These are phyloP conservation scores for Arabidopsis arenosa DNA, from an alignment of 345 rosid species.

Conservation along the genomic window DNA sequence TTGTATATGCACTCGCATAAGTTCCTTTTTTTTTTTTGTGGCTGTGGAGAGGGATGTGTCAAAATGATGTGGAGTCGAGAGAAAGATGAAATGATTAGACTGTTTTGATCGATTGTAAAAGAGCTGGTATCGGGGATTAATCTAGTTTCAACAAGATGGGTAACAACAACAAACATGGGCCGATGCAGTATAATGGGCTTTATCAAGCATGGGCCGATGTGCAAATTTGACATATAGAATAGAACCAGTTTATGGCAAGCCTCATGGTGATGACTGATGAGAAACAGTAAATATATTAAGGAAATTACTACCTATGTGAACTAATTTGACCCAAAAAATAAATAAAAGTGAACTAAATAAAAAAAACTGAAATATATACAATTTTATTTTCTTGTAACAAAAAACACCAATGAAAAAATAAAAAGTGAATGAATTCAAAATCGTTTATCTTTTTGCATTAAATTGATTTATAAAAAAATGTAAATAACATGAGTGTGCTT, in stretches of 20 bases:
- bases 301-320: not conserved
- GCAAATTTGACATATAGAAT: not conserved
- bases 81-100: not conserved
- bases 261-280: not conserved
- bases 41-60: not conserved
- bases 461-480: too few species aligned
- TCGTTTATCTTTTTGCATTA: too few species aligned
- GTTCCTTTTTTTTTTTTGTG: not conserved
- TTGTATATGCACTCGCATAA: not conserved
- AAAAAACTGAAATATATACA: not conserved
- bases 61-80: not conserved
- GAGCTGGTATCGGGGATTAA: not conserved
- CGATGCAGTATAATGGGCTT: conserved; percentile 14
- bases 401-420: too few species aligned
- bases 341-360: not conserved
- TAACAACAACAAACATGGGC: too few species aligned
- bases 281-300: not conserved
- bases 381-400: too few species aligned
- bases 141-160: too few species aligned
- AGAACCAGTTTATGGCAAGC: not conserved
- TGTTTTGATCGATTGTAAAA: not conserved
- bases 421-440: too few species aligned
- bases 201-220: conserved; percentile 17
- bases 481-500: not conserved
- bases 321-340: too few species aligned